These are phyloP conservation scores for Backusella tarrabulga DNA, from an alignment of 192 early-diverging fungal genomes.

Conservation along the genomic window DNA sequence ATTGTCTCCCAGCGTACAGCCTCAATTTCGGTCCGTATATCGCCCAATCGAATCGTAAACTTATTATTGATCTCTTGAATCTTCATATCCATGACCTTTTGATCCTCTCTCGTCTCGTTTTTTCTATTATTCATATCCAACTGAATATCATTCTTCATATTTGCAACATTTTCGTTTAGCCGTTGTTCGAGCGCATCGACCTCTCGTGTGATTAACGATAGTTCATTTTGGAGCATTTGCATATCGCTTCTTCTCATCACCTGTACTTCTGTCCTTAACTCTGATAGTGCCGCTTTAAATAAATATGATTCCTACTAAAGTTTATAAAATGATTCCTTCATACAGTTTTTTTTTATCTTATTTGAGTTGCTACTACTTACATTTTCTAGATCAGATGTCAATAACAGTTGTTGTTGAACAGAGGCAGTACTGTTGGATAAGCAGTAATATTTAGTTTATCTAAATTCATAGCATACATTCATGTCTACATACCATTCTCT, in stretches of 20 bases:
- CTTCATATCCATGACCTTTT: constrained; percentile 73
- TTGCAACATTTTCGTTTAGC: constrained; percentile 73
- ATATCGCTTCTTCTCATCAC: constrained; percentile 77
- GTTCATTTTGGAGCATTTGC: constrained; percentile 68
- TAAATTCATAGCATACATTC: not conserved
- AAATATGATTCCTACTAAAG: constrained; percentile 65
- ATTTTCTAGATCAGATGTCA: constrained; percentile 76
- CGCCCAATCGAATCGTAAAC: constrained; percentile 76
- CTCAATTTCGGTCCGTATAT: constrained; percentile 87
- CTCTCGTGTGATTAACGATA: constrained; percentile 71
- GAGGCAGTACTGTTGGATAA: constrained; percentile 38
- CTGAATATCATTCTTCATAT: constrained; percentile 80
- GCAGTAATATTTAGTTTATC: not conserved
- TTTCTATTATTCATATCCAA: constrained; percentile 92
- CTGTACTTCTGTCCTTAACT: constrained; percentile 76
- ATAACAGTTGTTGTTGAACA: constrained; percentile 33
- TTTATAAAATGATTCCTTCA: not conserved
- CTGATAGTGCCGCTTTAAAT: constrained; percentile 80
- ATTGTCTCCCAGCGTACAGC: constrained; percentile 86
- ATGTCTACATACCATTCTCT: constrained; percentile 50
- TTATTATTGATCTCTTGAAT: constrained; percentile 87
- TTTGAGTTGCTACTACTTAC: constrained; percentile 29
- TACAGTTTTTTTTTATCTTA: not conserved
- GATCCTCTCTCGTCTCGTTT: constrained; percentile 75
- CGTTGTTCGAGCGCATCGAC: constrained; percentile 74